A percentile compares a stretch with the other conserved stretches of the same genome.
Evolutionary conservation across 768 basidiomycete genomes (phyloP).

Genomic region (Lyophyllum decastes): DNA sequence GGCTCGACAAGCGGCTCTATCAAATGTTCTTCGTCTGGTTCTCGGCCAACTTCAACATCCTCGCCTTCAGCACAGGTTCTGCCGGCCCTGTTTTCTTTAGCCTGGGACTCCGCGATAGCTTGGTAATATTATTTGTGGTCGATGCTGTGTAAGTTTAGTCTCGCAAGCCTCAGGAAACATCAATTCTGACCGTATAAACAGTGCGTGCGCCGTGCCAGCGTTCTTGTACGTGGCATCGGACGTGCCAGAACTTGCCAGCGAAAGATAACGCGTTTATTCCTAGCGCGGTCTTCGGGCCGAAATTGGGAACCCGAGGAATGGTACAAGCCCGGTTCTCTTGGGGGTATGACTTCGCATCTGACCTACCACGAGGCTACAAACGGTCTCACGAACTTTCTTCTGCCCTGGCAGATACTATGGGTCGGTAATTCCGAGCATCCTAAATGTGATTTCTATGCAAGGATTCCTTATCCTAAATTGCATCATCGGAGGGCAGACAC

Average conservation of each 20-base stretch:
- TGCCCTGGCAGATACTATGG: constrained; percentile 50
- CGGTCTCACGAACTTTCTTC: not conserved
- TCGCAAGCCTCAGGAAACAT: not conserved
- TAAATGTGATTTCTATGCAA: constrained; percentile 62
- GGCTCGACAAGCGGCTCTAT: constrained; percentile 58
- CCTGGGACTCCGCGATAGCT: constrained; percentile 53
- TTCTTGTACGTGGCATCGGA: constrained; percentile 47
- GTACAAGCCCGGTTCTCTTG: constrained; percentile 52
- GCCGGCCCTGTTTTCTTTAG: constrained; percentile 60
- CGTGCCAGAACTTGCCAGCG: not conserved
- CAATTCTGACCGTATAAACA: constrained; percentile 7
- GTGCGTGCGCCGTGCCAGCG: constrained; percentile 53
- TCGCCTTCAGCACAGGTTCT: constrained; percentile 62
- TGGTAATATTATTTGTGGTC: constrained; percentile 46
- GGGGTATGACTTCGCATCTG: constrained; percentile 23
- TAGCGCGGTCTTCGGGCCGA: constrained; percentile 73
- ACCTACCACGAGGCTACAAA: not conserved
- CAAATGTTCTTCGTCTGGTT: constrained; percentile 77
- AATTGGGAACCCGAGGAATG: constrained; percentile 81
- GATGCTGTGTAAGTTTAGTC: constrained; percentile 39
- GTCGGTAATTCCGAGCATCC: constrained; percentile 47
- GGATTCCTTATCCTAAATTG: constrained; percentile 68
- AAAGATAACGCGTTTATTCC: not conserved
- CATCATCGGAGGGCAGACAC: constrained; percentile 69
- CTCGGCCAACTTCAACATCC: constrained; percentile 67